Base-by-base conservation (phyloP, 2,329 filamentous ascomycete species). In the Fusarium oxysporum region DNA sequence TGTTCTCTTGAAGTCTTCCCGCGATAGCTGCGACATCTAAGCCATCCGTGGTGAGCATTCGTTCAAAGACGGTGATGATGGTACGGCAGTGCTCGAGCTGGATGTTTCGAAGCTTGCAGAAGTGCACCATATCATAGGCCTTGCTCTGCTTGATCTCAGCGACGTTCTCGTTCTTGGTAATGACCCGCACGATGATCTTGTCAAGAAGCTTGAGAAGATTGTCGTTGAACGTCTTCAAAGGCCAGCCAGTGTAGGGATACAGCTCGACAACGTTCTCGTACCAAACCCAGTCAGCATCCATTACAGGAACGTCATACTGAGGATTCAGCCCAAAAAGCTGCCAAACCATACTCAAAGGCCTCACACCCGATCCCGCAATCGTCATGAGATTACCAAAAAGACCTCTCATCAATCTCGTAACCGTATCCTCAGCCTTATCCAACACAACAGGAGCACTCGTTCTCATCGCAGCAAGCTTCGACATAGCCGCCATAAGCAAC, bases 331-430 rank as follows among this genome's bases (percentile, higher is more conserved):
- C 66, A 9, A 69, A 51, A 2, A 69, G 19, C 3, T 69, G 66
- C 66, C 66, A 69, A 2, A 69, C 66, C 58, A 69, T 69, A n/a
- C 66, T 69, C n/a, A 69, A 16, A 43, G 66, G 66, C 0, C 66
- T 14, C 0, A 69, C 66, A 1, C 66, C 66, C 0, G 66, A 69
- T 0, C 66, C 66, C 0, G 66, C 66, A 8, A 69, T 65, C 9
- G 66, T 69, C 65, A 69, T 69, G 1, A 69, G 35, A 7, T 65
- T 69, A 0, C 66, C 66, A 1, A 69, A 69, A 1, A 69, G 58
- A 0, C 65, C 66, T 41, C 66, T 38, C 66, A 69, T 69, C 11
- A 69, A 9, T 1, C 32, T 38, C 2, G 65, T 69, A 1, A 69
- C 58, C 0, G 66, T 69, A 17, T 69, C 66, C 0, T 69, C 65